Conservation (phyloP, 2,329 filamentous ascomycete genomes). For the Microdochium bolleyi region DNA sequence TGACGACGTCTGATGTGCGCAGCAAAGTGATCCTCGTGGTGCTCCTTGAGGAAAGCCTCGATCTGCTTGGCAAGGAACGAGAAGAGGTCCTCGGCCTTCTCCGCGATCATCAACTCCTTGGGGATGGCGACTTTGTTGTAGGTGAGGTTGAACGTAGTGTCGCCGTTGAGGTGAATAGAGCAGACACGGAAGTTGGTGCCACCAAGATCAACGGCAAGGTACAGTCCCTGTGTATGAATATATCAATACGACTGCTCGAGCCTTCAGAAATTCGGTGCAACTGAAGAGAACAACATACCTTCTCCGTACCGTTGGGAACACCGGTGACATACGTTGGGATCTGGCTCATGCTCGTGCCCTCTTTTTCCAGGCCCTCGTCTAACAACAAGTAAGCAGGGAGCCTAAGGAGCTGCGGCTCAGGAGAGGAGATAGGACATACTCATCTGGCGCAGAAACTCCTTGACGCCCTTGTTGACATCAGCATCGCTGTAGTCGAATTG, state of each 20-base stretch:
- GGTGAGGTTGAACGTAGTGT: conserved; percentile 89
- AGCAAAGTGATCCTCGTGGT: conserved; percentile 83
- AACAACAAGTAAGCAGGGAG: conserved; percentile 7
- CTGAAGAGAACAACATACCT: conserved; percentile 45
- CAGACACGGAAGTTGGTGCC: conserved; percentile 98
- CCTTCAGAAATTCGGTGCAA: not conserved
- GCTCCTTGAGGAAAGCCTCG: conserved; percentile 74
- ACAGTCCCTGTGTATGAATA: conserved; percentile 61
- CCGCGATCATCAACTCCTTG: conserved; percentile 79
- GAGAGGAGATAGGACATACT: conserved; percentile 30
- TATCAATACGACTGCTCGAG: conserved; percentile 4
- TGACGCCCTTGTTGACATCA: conserved; percentile 71
- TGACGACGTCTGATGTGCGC: conserved; percentile 57
- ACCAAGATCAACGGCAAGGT: conserved; percentile 94
- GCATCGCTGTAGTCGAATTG: conserved; percentile 80
- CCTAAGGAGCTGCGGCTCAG: conserved; percentile 1
- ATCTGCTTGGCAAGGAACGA: conserved; percentile 90
- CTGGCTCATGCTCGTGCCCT: conserved; percentile 80
- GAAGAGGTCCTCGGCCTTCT: conserved; percentile 82
- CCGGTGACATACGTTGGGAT: conserved; percentile 96
- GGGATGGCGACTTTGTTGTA: conserved; percentile 92
- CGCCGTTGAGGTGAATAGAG: conserved; percentile 86
- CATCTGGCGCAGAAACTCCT: conserved; percentile 84
- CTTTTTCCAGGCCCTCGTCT: conserved; percentile 75
- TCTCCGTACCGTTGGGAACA: conserved; percentile 95